Evolutionary conservation across 2,329 filamentous ascomycete species (phyloP), one percentile per base, ranked within the genome.

Genomic region (Neobulgaria alba): DNA sequence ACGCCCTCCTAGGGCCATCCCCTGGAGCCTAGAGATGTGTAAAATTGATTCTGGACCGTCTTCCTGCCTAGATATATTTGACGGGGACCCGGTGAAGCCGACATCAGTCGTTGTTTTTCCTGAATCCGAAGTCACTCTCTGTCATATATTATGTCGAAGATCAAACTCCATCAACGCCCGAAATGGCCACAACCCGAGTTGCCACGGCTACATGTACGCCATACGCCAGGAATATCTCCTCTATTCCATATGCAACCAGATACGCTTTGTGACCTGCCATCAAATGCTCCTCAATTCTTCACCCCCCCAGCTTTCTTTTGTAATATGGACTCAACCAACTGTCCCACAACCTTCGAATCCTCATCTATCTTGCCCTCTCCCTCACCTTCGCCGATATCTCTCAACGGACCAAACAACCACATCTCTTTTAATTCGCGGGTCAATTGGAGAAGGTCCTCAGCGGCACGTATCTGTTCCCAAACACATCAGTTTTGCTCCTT

Each of bases 401-500:
- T 62, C 17, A 73, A 57, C 1, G 69, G 64, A 2, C 71, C 70
- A 41, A 66, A 63, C 9, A 71, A 61, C 68, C 69, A 72, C 17
- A 73, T 59, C 40, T 68, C 64, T 47, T 71, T 69, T 42, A 74
- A 60, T 46, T 67, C 65, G 29, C 69, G 65, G 14, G 62, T 71
- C 10, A 74, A 57, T 19, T 58, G 54, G 3, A 72, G 60, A 3
- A 74, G 59, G 43, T 70, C 65, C 44, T 73, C 56, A 9, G 53
- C 48, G 10, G 52, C 54, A 16, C 52, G 52, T 21, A 59, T 49
- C 58, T 61, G 37, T 33, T 16, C 4, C 12, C 7, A 17, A 10
- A n/a, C 4, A 14, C 9, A 17, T 41, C 19, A 36, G 33, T 17
- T 14, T 23, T 21, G 21, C 4, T 16, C 20, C 17, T n/a, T 10